Evolutionary conservation across 1,284 basidiomycete genomes (phyloP).

Genomic region (Irpex lacteus): DNA sequence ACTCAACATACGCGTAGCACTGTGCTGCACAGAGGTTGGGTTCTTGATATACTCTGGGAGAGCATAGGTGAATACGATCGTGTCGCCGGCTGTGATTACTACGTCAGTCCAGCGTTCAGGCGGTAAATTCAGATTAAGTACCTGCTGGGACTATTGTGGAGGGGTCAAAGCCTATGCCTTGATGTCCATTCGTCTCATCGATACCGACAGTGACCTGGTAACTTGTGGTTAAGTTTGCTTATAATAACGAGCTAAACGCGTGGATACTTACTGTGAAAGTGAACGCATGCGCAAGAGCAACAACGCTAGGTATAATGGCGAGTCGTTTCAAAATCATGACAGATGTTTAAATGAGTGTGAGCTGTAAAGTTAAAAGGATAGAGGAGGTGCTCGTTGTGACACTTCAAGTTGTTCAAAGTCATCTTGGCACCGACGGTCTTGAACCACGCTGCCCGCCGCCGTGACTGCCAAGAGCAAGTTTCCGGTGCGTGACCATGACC

Average conservation of each 20-base stretch:
- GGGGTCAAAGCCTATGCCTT: constrained; percentile 21
- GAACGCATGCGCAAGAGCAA: constrained; percentile 9
- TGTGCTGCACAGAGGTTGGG: constrained; percentile 15
- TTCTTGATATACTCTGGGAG: constrained; percentile 18
- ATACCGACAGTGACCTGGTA: constrained; percentile 20
- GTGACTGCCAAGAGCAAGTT: not conserved
- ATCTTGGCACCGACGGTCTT: not conserved
- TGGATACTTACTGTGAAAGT: constrained; percentile 13
- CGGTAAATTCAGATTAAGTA: not conserved
- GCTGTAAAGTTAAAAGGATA: constrained; percentile 1
- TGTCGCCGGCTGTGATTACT: constrained; percentile 14
- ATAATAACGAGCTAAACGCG: too few relatives aligned
- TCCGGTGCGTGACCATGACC: not conserved
- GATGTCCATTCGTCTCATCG: constrained; percentile 17
- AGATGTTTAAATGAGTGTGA: not conserved
- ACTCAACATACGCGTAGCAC: constrained; percentile 15
- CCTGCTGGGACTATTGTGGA: constrained; percentile 17
- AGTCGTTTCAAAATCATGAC: not conserved
- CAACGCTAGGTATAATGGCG: not conserved
- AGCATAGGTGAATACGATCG: constrained; percentile 16
- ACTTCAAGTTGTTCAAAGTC: not conserved
- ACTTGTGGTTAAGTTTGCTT: not conserved
- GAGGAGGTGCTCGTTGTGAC: not conserved
- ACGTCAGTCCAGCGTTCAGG: not conserved
- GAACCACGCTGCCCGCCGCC: not conserved